Percentiles rank a stretch among this genome's conserved stretches.
These are phyloP conservation scores for Hypocrella siamensis DNA, from an alignment of 2,329 filamentous ascomycete genomes.

Conservation along the genomic window DNA sequence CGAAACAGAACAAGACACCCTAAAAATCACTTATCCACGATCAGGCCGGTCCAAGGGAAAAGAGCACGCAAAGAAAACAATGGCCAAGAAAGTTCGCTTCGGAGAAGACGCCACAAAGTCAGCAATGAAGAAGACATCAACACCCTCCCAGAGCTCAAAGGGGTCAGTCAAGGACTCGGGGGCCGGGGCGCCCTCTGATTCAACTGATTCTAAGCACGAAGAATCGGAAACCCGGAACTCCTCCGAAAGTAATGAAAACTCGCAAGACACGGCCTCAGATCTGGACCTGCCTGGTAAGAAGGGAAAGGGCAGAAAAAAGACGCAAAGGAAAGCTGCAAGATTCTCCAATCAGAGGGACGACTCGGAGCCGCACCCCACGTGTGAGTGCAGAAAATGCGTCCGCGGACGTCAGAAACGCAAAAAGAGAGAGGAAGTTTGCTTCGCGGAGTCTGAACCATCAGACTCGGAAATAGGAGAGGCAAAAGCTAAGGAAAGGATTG, in stretches of 20 bases:
- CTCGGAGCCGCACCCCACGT: constrained; percentile 18
- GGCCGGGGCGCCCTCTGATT: constrained; percentile 5
- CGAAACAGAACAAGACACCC: constrained; percentile 30
- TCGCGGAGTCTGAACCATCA: too few relatives aligned
- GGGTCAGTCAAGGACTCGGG: constrained; percentile 10
- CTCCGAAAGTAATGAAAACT: constrained; percentile 7
- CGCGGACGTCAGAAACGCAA: constrained; percentile 6
- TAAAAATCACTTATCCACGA: constrained; percentile 33
- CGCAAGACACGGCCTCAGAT: too few relatives aligned
- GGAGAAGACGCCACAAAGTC: constrained; percentile 17
- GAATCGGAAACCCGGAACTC: constrained; percentile 7
- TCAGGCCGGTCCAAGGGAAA: constrained; percentile 7
- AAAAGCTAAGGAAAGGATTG: constrained; percentile 6
- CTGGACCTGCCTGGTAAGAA: too few relatives aligned
- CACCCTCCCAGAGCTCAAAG: constrained; percentile 7
- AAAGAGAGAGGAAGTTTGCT: constrained; percentile 5
- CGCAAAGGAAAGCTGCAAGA: constrained; percentile 1
- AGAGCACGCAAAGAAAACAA: constrained; percentile 2
- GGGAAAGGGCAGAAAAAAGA: constrained; percentile 6
- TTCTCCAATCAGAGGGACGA: constrained; percentile 12
- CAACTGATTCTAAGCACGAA: constrained; percentile 7
- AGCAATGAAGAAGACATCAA: constrained; percentile 17
- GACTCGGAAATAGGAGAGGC: constrained; percentile 7
- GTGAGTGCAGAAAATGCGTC: constrained; percentile 12
- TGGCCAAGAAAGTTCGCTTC: constrained; percentile 29